Evolutionary conservation across 1,284 basidiomycete genomes (phyloP), one percentile per base, ranked within the genome.

Genomic region (Cutaneotrichosporon cyanovorans): DNA sequence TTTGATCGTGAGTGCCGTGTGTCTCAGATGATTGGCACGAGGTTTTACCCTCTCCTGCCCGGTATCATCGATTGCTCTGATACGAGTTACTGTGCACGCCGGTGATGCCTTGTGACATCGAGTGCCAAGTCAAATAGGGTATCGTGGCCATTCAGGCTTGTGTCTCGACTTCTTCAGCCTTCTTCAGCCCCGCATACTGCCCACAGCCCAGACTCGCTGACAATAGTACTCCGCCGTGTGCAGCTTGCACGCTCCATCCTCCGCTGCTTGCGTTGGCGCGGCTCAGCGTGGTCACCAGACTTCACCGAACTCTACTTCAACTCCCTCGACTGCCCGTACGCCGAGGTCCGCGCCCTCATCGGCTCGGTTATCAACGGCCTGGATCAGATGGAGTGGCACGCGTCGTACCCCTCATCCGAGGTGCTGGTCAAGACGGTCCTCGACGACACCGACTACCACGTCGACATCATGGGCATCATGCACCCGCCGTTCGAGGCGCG

Each of bases 291-390:
- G 68, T 74, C 81, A 14, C 78, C 83, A 46, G 77, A 79, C 59
- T 87, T 87, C 63, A 75, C 83, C 48, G 75, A 81, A 38, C 60
- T 85, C 31, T 80, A 87, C 59, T 82, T 91, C 61, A 77, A 80
- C 23, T 85, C 86, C 56, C 77, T 85, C 20, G 79, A 83, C 57
- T 87, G 85, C 12, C 80, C 81, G 36, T 92, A 88, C 66, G 85
- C 85, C 21, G 89, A 92, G 72, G 87, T 86, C 54, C 78, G 88
- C 48, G 74, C 75, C 37, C 78, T 80, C 52, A 81, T 88, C 51
- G 84, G 83, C 33, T 79, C 81, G 53, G 79, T 80, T 48, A 73
- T 91, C 30, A 80, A 79, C 57, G 68, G 77, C 51, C 79, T 82
- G 32, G 80, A 79, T 51, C 85, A 83, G 69, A 77, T 85, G 56